Evolutionary conservation across 2,329 filamentous ascomycete genomes (phyloP).

Genomic region (Cadophora luteo-olivacea): DNA sequence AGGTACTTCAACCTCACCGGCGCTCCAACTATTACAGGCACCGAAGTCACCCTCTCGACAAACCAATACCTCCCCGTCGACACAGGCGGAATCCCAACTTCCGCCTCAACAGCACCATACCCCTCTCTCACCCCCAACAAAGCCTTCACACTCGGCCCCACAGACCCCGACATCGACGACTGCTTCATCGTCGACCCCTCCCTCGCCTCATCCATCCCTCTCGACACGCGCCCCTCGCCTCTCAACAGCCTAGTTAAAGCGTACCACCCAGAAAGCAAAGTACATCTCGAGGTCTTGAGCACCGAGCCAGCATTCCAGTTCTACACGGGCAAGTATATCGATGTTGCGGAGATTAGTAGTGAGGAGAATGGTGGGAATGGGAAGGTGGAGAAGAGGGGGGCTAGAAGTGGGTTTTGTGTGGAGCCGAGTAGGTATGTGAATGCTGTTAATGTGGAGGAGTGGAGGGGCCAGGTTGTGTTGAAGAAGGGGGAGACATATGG

Average conservation of each 20-base stretch:
- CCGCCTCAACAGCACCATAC: slow-evolving; percentile 64
- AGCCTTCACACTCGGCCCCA: slow-evolving; percentile 73
- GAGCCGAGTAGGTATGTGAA: slow-evolving; percentile 94
- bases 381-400: slow-evolving; percentile 54
- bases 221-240: slow-evolving; percentile 60
- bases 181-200: slow-evolving; percentile 75
- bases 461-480: slow-evolving; percentile 79
- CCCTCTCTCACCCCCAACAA: slow-evolving; percentile 67
- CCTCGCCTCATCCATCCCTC: slow-evolving; percentile 48
- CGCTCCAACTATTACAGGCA: slow-evolving; percentile 65
- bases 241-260: slow-evolving; percentile 74
- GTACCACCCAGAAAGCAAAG: slow-evolving; percentile 73
- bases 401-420: slow-evolving; percentile 84
- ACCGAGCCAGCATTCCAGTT: slow-evolving; percentile 98
- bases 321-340: slow-evolving; percentile 87
- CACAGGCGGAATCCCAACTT: slow-evolving; percentile 74
- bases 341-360: slow-evolving; percentile 72
- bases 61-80: slow-evolving; percentile 77
- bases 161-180: slow-evolving; percentile 79
- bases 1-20: slow-evolving; percentile 71
- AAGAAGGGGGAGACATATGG: slow-evolving; percentile 88
- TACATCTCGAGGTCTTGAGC: slow-evolving; percentile 86
- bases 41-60: slow-evolving; percentile 62
- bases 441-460: slow-evolving; percentile 80
- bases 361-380: slow-evolving; percentile 51